Conservation (phyloP, 2,329 filamentous ascomycete species). For the Emergomyces orientalis region DNA sequence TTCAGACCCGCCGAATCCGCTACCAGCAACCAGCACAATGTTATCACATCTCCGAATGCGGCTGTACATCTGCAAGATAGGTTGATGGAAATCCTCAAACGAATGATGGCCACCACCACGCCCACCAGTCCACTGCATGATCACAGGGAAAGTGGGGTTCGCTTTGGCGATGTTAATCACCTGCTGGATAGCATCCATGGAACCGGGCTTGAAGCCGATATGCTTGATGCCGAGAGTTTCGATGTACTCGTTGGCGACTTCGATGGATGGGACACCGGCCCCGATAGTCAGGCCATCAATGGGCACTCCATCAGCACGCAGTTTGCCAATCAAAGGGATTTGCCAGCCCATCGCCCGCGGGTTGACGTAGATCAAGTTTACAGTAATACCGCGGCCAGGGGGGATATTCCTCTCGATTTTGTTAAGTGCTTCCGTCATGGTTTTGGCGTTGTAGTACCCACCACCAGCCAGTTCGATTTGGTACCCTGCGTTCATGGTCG, state of each 20-base stretch:
- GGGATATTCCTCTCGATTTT: constrained; percentile 82
- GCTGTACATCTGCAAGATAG: constrained; percentile 82
- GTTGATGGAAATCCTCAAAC: constrained; percentile 90
- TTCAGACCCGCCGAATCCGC: constrained; percentile 80
- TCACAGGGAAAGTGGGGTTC: constrained; percentile 87
- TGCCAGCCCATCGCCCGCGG: constrained; percentile 88
- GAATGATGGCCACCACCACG: constrained; percentile 92
- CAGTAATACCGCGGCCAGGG: constrained; percentile 73
- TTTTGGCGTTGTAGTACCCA: constrained; percentile 75
- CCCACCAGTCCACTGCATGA: constrained; percentile 91
- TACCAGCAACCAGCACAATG: constrained; percentile 80
- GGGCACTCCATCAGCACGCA: constrained; percentile 75
- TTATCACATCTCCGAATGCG: constrained; percentile 78
- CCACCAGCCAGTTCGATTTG: constrained; percentile 84
- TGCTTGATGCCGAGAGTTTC: constrained; percentile 86
- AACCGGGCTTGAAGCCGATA: constrained; percentile 90
- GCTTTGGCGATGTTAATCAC: constrained; percentile 90
- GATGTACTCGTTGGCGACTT: constrained; percentile 89
- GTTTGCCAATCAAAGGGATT: constrained; percentile 69
- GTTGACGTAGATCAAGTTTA: constrained; percentile 88
- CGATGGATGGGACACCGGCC: constrained; percentile 85
- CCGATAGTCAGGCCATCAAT: constrained; percentile 90
- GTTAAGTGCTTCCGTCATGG: constrained; percentile 69
- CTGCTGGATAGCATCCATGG: constrained; percentile 74
- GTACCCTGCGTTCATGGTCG: constrained; percentile 92